Evolutionary conservation across 2,329 filamentous ascomycete genomes (phyloP), one percentile per base, ranked within the genome.

Genomic region (Dothideomycetes sp.): DNA sequence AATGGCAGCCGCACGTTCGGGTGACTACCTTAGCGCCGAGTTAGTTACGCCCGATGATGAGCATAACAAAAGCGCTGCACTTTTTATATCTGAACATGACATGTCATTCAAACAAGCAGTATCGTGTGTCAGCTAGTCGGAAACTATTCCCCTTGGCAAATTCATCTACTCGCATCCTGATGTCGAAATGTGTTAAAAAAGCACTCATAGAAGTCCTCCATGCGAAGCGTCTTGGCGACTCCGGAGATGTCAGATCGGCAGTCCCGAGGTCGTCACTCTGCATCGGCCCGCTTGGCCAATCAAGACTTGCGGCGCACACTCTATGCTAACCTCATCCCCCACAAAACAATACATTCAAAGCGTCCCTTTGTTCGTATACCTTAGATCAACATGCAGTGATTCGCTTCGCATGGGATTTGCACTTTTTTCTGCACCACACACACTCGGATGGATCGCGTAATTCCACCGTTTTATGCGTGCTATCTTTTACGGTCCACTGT

Each of bases 381-480:
- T n/a, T n/a, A n/a, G n/a, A n/a, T n/a, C n/a, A n/a, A n/a, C n/a
- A n/a, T n/a, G n/a, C n/a, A n/a, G n/a, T n/a, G n/a, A n/a, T n/a
- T n/a, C n/a, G n/a, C n/a, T n/a, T n/a, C n/a, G n/a, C n/a, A n/a
- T n/a, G n/a, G n/a, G n/a, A n/a, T n/a, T n/a, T n/a, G n/a, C n/a
- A n/a, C n/a, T n/a, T n/a, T n/a, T n/a, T n/a, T n/a, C n/a, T n/a
- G n/a, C n/a, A n/a, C n/a, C 19, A n/a, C 18, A 12, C 10, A 29
- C 19, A 36, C 34, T 19, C n/a, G 14, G 9, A 44, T 57, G 55
- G 49, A 78, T 70, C 64, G 63, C 47, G 67, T 71, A 0, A 85
- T 96, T 16, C 89, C 89, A 8, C 80, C 88, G 1, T 81, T 95
- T 48, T 96, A 96, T 57, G 86, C 84, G 49, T 93, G 91, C 56